Conservation (phyloP, 148 eudicot species). For the Fagopyrum esculentum region DNA sequence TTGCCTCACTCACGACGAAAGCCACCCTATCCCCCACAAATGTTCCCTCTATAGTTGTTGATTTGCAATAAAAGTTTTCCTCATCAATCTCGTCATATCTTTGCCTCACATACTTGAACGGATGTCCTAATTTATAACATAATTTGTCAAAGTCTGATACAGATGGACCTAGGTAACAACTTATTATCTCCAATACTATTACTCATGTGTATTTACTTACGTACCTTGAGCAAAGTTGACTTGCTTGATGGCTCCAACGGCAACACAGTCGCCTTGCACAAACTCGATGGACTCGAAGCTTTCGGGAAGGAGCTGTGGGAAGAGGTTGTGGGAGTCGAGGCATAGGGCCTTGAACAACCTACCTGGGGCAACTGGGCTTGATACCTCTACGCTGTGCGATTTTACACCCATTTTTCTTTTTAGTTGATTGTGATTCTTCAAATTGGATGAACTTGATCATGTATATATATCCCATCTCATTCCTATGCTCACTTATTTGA, state of each 20-base stretch:
- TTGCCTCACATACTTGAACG: constrained; percentile 12
- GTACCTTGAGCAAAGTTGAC: constrained; percentile 21
- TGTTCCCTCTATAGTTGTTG: constrained; percentile 19
- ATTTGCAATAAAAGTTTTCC: constrained; percentile 17
- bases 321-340: constrained; percentile 24
- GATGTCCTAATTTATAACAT: not conserved
- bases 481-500: not conserved
- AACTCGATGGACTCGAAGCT: constrained; percentile 15
- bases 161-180: too few relatives aligned
- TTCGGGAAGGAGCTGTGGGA: constrained; percentile 24
- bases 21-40: constrained; percentile 14
- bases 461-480: not conserved
- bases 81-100: constrained; percentile 21
- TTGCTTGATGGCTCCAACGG: constrained; percentile 18
- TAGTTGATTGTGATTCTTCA: not conserved
- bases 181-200: too few relatives aligned
- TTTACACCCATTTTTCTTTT: constrained; percentile 20
- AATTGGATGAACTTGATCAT: not conserved
- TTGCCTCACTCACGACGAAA: constrained; percentile 13
- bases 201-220: too few relatives aligned
- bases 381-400: constrained; percentile 15
- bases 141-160: too few relatives aligned
- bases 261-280: constrained; percentile 19
- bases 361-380: constrained; percentile 16
- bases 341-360: constrained; percentile 24